Conservation (phyloP, 495 filamentous ascomycete genomes). For the Clohesyomyces aquaticus region DNA sequence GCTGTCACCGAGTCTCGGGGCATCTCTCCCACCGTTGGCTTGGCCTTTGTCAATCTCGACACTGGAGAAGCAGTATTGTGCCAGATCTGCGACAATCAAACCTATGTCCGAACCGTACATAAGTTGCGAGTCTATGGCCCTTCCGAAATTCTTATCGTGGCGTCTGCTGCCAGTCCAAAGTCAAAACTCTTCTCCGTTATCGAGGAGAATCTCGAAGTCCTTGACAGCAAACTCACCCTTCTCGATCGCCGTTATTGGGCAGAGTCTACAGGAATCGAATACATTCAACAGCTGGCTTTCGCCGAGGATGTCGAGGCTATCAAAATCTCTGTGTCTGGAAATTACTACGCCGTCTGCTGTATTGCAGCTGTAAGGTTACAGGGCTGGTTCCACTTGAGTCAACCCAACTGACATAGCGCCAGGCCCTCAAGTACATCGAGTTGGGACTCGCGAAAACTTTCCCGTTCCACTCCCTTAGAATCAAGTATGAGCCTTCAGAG, state of each 20-base stretch:
- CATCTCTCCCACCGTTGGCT: conserved; percentile 80
- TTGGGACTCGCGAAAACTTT: conserved; percentile 67
- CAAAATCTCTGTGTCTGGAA: conserved; percentile 74
- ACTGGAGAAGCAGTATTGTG: conserved; percentile 82
- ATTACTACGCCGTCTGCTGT: conserved; percentile 89
- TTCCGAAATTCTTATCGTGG: conserved; percentile 72
- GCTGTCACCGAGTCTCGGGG: conserved; percentile 89
- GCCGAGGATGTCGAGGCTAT: conserved; percentile 75
- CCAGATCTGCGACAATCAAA: conserved; percentile 88
- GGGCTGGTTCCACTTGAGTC: not conserved
- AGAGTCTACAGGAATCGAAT: conserved; percentile 76
- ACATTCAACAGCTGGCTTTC: conserved; percentile 78
- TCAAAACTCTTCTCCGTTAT: conserved; percentile 80
- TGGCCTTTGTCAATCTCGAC: conserved; percentile 85
- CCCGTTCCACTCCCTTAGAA: conserved; percentile 74
- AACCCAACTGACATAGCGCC: not conserved
- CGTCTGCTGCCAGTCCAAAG: conserved; percentile 65
- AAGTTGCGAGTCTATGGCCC: conserved; percentile 81
- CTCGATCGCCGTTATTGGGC: conserved; percentile 88
- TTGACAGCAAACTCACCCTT: conserved; percentile 59
- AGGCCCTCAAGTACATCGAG: conserved; percentile 85
- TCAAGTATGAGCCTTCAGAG: conserved; percentile 86
- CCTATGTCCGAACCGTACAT: conserved; percentile 79
- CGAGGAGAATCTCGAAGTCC: conserved; percentile 64
- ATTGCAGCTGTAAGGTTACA: conserved; percentile 84